Percentiles rank a stretch among this genome's conserved stretches.
These are phyloP conservation scores for Lenwebbia sp. DNA, from an alignment of 345 rosid species.

Conservation along the genomic window DNA sequence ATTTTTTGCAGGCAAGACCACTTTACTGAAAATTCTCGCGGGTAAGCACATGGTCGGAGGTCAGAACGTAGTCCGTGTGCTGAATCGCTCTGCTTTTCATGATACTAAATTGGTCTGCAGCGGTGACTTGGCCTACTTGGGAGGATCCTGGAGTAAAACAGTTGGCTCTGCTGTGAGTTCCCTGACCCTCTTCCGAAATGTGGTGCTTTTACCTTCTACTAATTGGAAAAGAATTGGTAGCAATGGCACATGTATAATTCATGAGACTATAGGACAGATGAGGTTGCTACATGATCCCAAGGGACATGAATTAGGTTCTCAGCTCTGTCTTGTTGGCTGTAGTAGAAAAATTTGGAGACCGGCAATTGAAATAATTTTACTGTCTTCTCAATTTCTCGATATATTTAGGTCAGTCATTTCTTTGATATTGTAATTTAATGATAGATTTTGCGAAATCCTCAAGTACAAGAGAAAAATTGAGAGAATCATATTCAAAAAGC, in stretches of 20 bases:
- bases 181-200: background rate
- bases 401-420: background rate
- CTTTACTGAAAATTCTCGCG: conserved; percentile 69
- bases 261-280: background rate
- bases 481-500: background rate
- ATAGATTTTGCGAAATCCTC: background rate
- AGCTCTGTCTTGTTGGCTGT: background rate
- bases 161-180: conserved; percentile 76
- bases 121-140: conserved; percentile 82
- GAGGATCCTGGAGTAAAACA: conserved; percentile 95
- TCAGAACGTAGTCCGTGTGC: conserved; percentile 63
- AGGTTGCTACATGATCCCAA: background rate
- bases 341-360: background rate
- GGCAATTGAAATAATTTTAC: background rate
- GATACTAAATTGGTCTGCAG: conserved; percentile 78
- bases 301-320: background rate
- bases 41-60: conserved; percentile 99
- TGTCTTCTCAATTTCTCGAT: background rate
- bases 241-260: background rate
- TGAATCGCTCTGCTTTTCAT: conserved; percentile 75
- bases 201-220: background rate
- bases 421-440: background rate
- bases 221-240: background rate
- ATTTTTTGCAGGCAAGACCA: conserved; percentile 60
- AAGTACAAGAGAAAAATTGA: background rate